Evolutionary conservation across 2,329 filamentous ascomycete genomes (phyloP).

Genomic region (Huntiella bhutanensis): DNA sequence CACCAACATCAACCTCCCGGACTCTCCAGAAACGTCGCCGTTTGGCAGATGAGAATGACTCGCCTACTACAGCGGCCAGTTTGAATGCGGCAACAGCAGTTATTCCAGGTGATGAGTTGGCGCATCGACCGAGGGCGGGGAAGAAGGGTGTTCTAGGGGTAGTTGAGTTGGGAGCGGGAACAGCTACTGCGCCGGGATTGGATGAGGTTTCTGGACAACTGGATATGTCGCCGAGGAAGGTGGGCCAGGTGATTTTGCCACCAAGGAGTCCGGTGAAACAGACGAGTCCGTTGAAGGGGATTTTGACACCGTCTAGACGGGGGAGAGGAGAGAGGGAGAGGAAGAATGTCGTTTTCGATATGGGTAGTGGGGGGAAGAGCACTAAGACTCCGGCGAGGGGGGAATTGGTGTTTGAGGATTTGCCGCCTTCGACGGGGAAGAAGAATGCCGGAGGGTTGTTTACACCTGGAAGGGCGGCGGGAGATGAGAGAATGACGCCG

Average conservation of each 20-base stretch:
- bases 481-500: conserved; percentile 5
- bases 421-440: conserved; percentile 21
- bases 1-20: conserved; percentile 6
- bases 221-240: conserved; percentile 8
- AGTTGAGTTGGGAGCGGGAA: neutral
- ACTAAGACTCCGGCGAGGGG: conserved; percentile 14
- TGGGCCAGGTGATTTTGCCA: neutral
- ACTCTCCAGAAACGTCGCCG: conserved; percentile 5
- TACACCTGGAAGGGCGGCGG: neutral
- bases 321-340: conserved; percentile 18
- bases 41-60: conserved; percentile 7
- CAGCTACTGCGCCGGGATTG: too few species aligned
- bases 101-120: neutral
- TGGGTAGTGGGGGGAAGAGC: conserved; percentile 13
- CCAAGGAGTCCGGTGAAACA: conserved; percentile 4
- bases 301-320: conserved; percentile 34
- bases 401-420: conserved; percentile 34
- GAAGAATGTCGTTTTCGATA: conserved; percentile 38
- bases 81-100: neutral
- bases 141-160: neutral
- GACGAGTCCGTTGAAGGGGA: conserved; percentile 28
- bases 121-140: neutral
- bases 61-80: neutral
- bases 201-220: neutral
- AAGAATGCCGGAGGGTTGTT: neutral